These are phyloP conservation scores for Lenwebbia sp. DNA, from an alignment of 345 rosid genomes.

Conservation along the genomic window DNA sequence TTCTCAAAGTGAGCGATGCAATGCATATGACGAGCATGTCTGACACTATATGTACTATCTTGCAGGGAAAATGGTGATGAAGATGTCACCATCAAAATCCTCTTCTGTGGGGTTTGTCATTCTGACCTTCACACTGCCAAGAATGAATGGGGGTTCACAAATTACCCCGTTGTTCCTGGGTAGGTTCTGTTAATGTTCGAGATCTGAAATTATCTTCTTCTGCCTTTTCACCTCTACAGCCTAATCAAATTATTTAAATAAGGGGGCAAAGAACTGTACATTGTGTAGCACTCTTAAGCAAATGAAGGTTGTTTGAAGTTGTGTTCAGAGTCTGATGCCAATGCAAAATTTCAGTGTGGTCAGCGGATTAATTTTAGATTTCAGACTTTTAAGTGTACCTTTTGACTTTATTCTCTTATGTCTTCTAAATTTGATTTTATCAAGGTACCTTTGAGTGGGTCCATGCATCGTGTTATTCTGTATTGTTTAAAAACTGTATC, in stretches of 20 bases:
- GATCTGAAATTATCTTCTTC: neutral
- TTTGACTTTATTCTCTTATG: neutral
- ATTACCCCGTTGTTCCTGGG: conserved; percentile 84
- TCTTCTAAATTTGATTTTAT: neutral
- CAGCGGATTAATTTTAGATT: neutral
- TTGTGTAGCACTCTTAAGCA: neutral
- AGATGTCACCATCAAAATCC: conserved; percentile 72
- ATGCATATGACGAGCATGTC: conserved; percentile 6
- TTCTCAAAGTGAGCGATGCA: neutral
- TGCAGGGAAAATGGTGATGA: conserved; percentile 70
- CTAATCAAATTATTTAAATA: neutral
- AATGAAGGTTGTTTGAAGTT: neutral
- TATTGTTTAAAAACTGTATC: too few species aligned
- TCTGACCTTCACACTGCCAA: conserved; percentile 51
- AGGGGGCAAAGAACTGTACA: neutral
- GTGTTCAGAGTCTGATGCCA: neutral
- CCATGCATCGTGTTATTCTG: too few species aligned
- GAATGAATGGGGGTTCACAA: conserved; percentile 68
- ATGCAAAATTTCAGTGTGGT: neutral
- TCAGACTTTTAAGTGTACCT: neutral
- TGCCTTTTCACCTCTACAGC: neutral
- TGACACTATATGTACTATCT: neutral
- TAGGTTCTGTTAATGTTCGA: conserved; percentile 9
- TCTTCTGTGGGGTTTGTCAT: conserved; percentile 80
- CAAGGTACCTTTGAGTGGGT: neutral